Evolutionary conservation across 345 rosid species (phyloP).

Genomic region (Leavenworthia alabamica): DNA sequence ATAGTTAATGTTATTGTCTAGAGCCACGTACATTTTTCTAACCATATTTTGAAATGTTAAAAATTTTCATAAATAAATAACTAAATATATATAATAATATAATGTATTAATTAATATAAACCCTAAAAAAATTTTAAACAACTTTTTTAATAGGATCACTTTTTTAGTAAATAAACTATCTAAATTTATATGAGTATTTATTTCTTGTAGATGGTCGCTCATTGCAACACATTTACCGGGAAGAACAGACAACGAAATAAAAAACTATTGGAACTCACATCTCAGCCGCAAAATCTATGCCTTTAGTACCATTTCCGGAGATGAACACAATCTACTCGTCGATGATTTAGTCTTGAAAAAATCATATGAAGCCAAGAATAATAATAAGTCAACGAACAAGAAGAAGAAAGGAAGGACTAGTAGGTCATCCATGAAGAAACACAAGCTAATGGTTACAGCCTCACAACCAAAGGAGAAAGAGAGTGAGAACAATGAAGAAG

Average conservation of each 20-base stretch:
- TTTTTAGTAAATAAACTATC: too few species aligned
- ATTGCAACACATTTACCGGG: slow-evolving; percentile 87
- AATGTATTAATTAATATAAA: too few species aligned
- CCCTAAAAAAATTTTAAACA: too few species aligned
- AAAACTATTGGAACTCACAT: slow-evolving; percentile 88
- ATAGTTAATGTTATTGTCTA: too few species aligned
- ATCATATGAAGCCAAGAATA: slow-evolving; percentile 8
- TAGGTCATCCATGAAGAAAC: slow-evolving; percentile 42
- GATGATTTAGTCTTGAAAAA: not conserved
- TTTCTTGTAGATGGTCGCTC: slow-evolving; percentile 54
- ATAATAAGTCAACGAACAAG: slow-evolving; percentile 10
- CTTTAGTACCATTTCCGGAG: slow-evolving; percentile 17
- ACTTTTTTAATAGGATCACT: too few species aligned
- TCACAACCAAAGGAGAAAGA: slow-evolving; percentile 1
- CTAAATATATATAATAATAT: too few species aligned
- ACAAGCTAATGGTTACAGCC: slow-evolving; percentile 31
- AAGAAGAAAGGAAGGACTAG: slow-evolving; percentile 33
- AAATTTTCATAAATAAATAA: too few species aligned
- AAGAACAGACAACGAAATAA: slow-evolving; percentile 93
- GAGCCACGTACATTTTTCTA: too few species aligned
- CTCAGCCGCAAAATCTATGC: slow-evolving; percentile 58
- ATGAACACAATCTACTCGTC: not conserved
- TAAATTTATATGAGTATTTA: too few species aligned
- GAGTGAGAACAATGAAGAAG: not conserved
- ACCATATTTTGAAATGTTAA: too few species aligned